Evolutionary conservation across 495 filamentous ascomycete species (phyloP), one percentile per base, ranked within the genome.

Genomic region (Penicillium dipodomyicola): DNA sequence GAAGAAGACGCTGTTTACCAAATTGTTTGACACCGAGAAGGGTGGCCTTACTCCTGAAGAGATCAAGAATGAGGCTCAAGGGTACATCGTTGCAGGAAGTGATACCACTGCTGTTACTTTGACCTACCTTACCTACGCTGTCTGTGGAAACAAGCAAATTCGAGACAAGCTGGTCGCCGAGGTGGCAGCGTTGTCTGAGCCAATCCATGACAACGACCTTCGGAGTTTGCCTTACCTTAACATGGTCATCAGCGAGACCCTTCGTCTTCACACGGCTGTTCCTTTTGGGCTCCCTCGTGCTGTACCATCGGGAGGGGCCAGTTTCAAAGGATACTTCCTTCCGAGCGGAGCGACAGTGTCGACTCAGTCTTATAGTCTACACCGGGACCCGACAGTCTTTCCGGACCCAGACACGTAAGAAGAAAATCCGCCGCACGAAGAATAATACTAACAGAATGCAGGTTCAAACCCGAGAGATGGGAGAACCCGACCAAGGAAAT

Each of bases 181-280:
- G 56, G 49, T 83, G 7, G 51, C 54, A 0, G 40, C 23, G 1
- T 52, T 82, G 0, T 65, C 69, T 1, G 66, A 68, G 1, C 68
- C 64, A 10, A 65, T 72, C 41, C 63, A n/a, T 0, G 67, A 80
- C 39, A 65, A 67, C 0, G 68, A 76, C 8, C 49, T 80, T 8
- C 66, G 73, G 33, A 54, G 64, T 0, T 50, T 81, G 60, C 72
- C 75, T 9, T 75, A 77, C 43, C 46, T 80, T 3, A 69, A 69
- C 22, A 57, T 62, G 5, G 65, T 77, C 10, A 71, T 79, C 39
- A 65, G 63, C 25, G 84, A 88, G 64, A 70, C 82, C 0, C 65
- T 87, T 33, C 72, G 84, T 1, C 61, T 87, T 12, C 74, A 84
- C 56, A 72, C 77, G 3, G 78, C 80, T 4, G 77, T 78, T 0